Base-by-base conservation (phyloP, 495 filamentous ascomycete species). In the Copromyces sp. region DNA sequence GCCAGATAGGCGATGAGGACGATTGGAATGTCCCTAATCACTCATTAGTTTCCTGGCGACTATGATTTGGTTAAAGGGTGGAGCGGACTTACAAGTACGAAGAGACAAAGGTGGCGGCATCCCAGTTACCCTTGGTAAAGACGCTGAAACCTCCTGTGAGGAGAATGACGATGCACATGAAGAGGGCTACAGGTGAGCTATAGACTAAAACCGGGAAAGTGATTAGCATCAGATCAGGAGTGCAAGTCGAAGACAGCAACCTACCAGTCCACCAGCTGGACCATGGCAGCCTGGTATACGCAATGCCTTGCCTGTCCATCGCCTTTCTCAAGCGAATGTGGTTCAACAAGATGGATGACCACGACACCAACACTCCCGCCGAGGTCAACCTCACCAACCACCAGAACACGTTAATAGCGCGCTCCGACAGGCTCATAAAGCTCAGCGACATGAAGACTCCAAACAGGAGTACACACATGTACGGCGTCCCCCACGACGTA, bases 401-500 rank as follows among this genome's bases (percentile, higher is more conserved):
- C 74, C 79, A 86, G 77, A 91, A 90, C 5, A 89, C 89, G 0
- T 84, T 86, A 45, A 87, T 78, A 2, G 88, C 89, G n/a, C 80
- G 79, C 12, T 85, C 83, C 9, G 84, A 86, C 6, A 90, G 80
- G 70, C 83, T 87, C 81, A 90, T 86, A 72, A 88, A 90, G 39
- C 87, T 86, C n/a, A 90, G 78, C 12, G 85, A 81, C 73, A 87
- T 86, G 76, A 89, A 88, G 9, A 79, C 79, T 0, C 84, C 77
- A 69, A 88, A 87, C 44, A 87, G 73, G 9, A 83, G 59, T 2
- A 89, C 86, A 73, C 87, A 89, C 74, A 84, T 82, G 70, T 88
- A 90, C 3, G 89, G 89, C 6, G 89, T 86, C 61, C 90, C 90
- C 80, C 87, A 86, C 32, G 82, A 85, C 47, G 85, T 90, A 3